Evolutionary conservation across 2,329 filamentous ascomycete species (phyloP), one percentile per base, ranked within the genome.

Genomic region (Aschersonia sp.): DNA sequence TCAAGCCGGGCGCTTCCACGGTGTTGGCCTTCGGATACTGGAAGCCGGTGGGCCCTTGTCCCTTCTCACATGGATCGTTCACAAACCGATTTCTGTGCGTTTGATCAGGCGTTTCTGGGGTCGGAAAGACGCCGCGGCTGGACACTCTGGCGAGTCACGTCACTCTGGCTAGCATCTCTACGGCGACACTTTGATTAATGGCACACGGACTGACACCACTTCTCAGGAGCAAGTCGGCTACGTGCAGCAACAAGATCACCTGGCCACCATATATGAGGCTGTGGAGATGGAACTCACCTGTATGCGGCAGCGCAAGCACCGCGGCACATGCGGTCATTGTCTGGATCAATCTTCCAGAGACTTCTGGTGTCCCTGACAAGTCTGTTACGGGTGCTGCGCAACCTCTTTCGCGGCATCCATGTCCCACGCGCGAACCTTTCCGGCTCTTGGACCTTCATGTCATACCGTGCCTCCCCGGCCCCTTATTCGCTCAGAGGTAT

Each of bases 181-280:
- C n/a, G 82, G 82, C 47, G 78, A 84, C 52, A 83, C 85, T 75
- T 64, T 85, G 10, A 80, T 85, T 5, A 80, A 86, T 54, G 82
- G 81, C n/a, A 73, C 71, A 44, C 74, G 74, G 44, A 74, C 79
- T 32, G 80, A 85, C 52, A 70, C 70, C 5, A 82, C 79, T 1
- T 85, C 85, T 69, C 81, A 85, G 58, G 76, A 82, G 28, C 83
- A 82, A 61, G 84, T 80, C 1, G 82, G 82, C 31, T 85, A 85
- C 53, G 82, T 82, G 30, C 80, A 85, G 56, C 82, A 86, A 58
- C 58, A 84, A 55, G 82, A 86, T 68, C 61, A 63, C 35, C 48
- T 63, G 3, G 55, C 60, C 42, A 63, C 61, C 0, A 59, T 56
- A 6, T 86, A 82, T 2, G 32, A 9, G 32, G 7, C 7, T 9